phyloP scores from a whole-genome alignment of 1,139 yeast species.

The Nakaseomyces bracarensis region DNA sequence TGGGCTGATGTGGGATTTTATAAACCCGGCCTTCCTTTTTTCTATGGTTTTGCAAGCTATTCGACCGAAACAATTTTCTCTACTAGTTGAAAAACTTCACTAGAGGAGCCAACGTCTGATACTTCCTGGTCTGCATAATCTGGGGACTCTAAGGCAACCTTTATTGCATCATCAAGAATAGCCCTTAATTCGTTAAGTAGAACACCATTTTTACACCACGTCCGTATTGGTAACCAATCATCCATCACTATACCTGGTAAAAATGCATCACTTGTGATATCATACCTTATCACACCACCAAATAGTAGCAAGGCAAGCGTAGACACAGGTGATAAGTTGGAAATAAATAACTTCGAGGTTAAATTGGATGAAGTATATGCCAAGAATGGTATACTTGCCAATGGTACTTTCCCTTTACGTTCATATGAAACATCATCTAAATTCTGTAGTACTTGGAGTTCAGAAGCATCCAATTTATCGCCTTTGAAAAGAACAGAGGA shows the following conservation, averaged over 20 bases:
- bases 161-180: constrained; percentile 60
- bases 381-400: constrained; percentile 44
- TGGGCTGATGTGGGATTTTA: too few relatives aligned
- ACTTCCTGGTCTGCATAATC: constrained; percentile 17
- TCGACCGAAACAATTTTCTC: constrained; percentile 30
- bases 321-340: constrained; percentile 72
- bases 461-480: constrained; percentile 35
- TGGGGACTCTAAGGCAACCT: constrained; percentile 43
- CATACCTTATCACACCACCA: constrained; percentile 71
- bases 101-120: constrained; percentile 14
- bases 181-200: constrained; percentile 60
- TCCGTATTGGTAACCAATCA: constrained; percentile 71
- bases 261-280: constrained; percentile 40
- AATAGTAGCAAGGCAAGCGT: constrained; percentile 65
- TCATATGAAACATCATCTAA: constrained; percentile 31
- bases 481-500: constrained; percentile 56
- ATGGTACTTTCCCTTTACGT: constrained; percentile 30
- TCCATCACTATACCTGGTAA: constrained; percentile 66
- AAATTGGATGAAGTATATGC: constrained; percentile 49
- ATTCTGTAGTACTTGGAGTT: constrained; percentile 27
- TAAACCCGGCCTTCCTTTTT: too few relatives aligned
- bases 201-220: constrained; percentile 94
- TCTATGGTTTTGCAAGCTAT: background rate
- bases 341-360: constrained; percentile 60
- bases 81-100: constrained; percentile 33